phyloP scores from a whole-genome alignment of 139 green algal species.

The Desmodesmus armatus region DNA sequence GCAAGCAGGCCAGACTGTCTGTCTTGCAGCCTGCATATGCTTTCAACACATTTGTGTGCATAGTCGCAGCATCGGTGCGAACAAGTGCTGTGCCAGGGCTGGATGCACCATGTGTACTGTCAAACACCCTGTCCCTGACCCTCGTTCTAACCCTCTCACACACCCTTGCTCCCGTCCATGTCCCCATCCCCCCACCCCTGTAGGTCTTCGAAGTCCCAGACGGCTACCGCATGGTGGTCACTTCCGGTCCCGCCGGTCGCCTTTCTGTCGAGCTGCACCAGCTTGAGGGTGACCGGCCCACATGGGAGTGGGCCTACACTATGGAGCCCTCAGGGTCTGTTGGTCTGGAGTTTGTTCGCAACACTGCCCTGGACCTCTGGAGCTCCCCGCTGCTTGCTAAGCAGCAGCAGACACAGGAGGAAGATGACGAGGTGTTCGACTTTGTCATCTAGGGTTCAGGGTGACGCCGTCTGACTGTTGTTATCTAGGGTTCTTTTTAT shows the following conservation, averaged over 20 bases:
- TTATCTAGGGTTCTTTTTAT: too few relatives aligned
- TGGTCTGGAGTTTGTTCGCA: conserved; percentile 50
- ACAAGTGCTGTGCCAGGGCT: background rate
- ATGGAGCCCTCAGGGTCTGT: conserved; percentile 42
- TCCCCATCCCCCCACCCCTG: background rate
- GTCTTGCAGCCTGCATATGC: too few relatives aligned
- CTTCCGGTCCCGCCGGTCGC: conserved; percentile 13
- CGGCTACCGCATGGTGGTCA: conserved; percentile 81
- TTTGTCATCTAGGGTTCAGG: conserved; percentile 36
- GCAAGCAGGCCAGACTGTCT: too few relatives aligned
- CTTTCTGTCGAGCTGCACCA: conserved; percentile 23
- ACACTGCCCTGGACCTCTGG: conserved; percentile 32
- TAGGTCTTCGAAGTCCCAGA: conserved; percentile 86
- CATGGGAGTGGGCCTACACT: conserved; percentile 72
- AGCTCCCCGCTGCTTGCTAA: conserved; percentile 20
- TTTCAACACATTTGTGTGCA: too few relatives aligned
- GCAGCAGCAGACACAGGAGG: background rate
- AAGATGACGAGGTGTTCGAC: conserved; percentile 28
- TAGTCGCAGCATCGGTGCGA: too few relatives aligned
- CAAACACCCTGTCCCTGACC: background rate
- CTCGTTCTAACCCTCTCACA: background rate
- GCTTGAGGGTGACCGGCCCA: conserved; percentile 49
- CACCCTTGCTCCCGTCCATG: background rate
- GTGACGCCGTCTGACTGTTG: too few relatives aligned
- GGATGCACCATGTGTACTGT: background rate